Base-by-base conservation (phyloP, 371 early-diverging fungal species). In the Syncephalastrum sp. region DNA sequence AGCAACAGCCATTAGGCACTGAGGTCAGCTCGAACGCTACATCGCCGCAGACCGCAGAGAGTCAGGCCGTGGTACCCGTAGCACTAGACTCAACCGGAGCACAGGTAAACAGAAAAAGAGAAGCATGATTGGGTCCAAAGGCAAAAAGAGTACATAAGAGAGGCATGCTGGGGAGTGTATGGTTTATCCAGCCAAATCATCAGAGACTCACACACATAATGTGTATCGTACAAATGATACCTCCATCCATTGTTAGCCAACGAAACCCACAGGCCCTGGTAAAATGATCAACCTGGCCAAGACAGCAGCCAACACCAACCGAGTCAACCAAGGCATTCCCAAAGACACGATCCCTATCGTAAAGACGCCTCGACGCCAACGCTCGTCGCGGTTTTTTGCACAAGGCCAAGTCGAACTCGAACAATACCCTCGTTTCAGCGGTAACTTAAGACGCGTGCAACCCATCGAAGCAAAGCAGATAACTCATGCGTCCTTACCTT, bases 341-440 rank as follows among this genome's bases (percentile, higher is more conserved):
- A 92, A 90, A 72, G 91, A 92, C 58, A 77, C 84, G 8, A 87
- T 91, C 23, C 90, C 91, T 19, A 76, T 89, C 56, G 83, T 84
- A 65, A 92, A 91, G 79, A 76, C 83, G 3, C 94, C 94, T n/a
- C 77, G 87, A 50, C 82, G 93, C 25, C 93, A 92, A 63, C 77
- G 87, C 58, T 92, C 93, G 3, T 94, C 94, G 13, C 76, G 93
- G 16, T 93, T 93, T 69, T 88, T 91, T 71, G 83, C 85, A 24
- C 89, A 89, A 62, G 59, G 59, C 23, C 74, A 82, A 52, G 89
- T 90, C 23, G 87, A 91, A 54, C 69, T 94, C 53, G 94, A 94
- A 59, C 82, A 83, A 63, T 69, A 91, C 45, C 83, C 84, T 21
- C 75, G 66, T 23, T 82, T 94, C 53, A 87, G 88, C 69, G 93